These are phyloP conservation scores for Phytophthora sansomeana DNA, from an alignment of 352 stramenopile species.

Conservation along the genomic window DNA sequence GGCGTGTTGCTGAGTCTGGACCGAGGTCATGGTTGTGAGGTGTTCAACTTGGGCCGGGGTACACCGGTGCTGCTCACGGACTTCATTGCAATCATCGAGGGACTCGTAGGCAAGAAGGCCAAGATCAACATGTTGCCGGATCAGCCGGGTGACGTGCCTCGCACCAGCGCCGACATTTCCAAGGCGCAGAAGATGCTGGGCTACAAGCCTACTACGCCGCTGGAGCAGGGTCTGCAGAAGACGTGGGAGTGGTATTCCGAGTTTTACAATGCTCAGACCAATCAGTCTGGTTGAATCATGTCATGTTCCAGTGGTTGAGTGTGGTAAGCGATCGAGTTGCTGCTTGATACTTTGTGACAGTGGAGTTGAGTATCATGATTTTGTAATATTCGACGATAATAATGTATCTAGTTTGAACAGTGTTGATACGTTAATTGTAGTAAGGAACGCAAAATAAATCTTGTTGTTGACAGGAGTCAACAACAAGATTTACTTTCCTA, in stretches of 20 bases:
- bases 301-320: neutral
- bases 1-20: constrained; percentile 89
- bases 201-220: constrained; percentile 94
- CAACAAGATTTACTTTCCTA: too few relatives aligned
- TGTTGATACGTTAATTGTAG: too few relatives aligned
- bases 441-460: too few relatives aligned
- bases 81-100: constrained; percentile 97
- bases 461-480: too few relatives aligned
- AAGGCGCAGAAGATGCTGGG: constrained; percentile 95
- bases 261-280: constrained; percentile 47
- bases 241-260: constrained; percentile 95
- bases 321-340: neutral
- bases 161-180: constrained; percentile 96
- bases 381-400: too few relatives aligned
- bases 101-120: constrained; percentile 93
- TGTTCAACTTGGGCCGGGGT: constrained; percentile 98
- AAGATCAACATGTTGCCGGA: constrained; percentile 95
- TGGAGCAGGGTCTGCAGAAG: constrained; percentile 93
- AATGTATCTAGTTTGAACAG: too few relatives aligned
- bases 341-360: too few relatives aligned
- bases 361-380: too few relatives aligned
- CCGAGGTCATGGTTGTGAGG: constrained; percentile 86
- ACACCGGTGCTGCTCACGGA: constrained; percentile 91
- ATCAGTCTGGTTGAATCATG: constrained; percentile 3
- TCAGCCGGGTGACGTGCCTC: constrained; percentile 96